Evolutionary conservation across 331 rosid genomes (phyloP), one percentile per base, ranked within the genome.

Genomic region (Telfairia occidentalis): DNA sequence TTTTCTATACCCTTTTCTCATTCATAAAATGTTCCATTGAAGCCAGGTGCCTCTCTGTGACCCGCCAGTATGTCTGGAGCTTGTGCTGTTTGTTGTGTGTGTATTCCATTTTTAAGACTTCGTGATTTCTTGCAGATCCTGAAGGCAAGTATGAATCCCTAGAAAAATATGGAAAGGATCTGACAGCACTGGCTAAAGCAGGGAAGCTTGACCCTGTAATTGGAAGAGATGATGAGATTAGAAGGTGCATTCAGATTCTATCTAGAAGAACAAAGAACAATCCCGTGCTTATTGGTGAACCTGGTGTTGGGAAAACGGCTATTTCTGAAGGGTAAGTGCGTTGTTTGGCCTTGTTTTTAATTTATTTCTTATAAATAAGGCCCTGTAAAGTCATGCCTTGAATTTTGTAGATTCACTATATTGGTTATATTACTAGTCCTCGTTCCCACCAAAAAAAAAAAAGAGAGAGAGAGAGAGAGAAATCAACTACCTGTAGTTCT

Each of bases 131-230:
- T 82, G 82, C 87, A 95, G 99, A 95, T 85, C 97, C 99, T 65
- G 99, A 95, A 82, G 99, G 99, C 43, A 95, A 95, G 78, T 95
- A 95, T 67, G 99, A 95, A 83, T 86, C 97, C 55, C 85, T 95
- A 83, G 97, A 91, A 82, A 95, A 87, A 80, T 95, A 95, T 65
- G 99, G 99, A 79, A 95, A 95, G 76, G 99, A 95, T 89, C 83
- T 95, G 87, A 95, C 99, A 38, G 90, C 96, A 61, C 87, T 95
- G 96, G 99, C 99, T 45, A 91, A 69, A 81, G 87, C 84, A 37
- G 99, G 99, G 74, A 95, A 95, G 82, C 97, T 95, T 80, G 99
- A 95, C 77, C 99, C 99, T 19, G 99, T 95, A 49, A 95, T 95
- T 78, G 99, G 99, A 79, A 95, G 99, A 83, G 99, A 95, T 73